Conservation (phyloP, 495 filamentous ascomycete species). For the Trichocladium uniseriatum region DNA sequence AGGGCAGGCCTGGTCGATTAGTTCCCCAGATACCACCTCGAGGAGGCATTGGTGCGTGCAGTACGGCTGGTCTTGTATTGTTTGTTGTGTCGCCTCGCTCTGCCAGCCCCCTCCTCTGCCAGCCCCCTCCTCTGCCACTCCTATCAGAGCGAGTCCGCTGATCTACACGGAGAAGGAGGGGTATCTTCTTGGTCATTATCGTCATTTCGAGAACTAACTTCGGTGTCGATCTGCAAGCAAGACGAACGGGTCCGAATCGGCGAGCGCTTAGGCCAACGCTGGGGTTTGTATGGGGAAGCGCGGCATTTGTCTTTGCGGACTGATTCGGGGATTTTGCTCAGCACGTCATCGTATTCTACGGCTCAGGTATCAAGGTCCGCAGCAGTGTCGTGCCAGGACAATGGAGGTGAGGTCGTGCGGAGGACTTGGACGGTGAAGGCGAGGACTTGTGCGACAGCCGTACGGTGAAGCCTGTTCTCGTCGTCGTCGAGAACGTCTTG, state of each 20-base stretch:
- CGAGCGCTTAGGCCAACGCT: slow-evolving; percentile 21
- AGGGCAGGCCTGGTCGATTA: slow-evolving; percentile 33
- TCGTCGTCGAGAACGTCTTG: slow-evolving; percentile 30
- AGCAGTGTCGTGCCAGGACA: slow-evolving; percentile 33
- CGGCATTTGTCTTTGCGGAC: slow-evolving; percentile 23
- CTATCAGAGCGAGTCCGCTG: slow-evolving; percentile 8
- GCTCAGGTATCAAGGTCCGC: slow-evolving; percentile 27
- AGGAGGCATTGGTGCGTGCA: slow-evolving; percentile 38
- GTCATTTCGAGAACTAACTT: slow-evolving; percentile 3
- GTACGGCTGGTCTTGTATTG: slow-evolving; percentile 28
- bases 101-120: slow-evolving; percentile 16
- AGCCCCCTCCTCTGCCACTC: slow-evolving; percentile 8
- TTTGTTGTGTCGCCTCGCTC: not conserved
- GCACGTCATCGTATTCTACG: slow-evolving; percentile 30
- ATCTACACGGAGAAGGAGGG: slow-evolving; percentile 16
- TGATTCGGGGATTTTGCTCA: slow-evolving; percentile 23
- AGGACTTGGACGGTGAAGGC: slow-evolving; percentile 40
- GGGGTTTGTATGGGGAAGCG: slow-evolving; percentile 22
- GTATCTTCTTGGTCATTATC: slow-evolving; percentile 12
- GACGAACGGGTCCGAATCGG: slow-evolving; percentile 21
- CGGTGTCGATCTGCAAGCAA: slow-evolving; percentile 8
- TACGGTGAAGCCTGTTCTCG: slow-evolving; percentile 30
- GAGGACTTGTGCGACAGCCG: slow-evolving; percentile 38
- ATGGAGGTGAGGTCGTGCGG: slow-evolving; percentile 22
- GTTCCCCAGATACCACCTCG: slow-evolving; percentile 25